Base-by-base conservation (phyloP, 2,329 filamentous ascomycete species). In the Talaromyces atroroseus region DNA sequence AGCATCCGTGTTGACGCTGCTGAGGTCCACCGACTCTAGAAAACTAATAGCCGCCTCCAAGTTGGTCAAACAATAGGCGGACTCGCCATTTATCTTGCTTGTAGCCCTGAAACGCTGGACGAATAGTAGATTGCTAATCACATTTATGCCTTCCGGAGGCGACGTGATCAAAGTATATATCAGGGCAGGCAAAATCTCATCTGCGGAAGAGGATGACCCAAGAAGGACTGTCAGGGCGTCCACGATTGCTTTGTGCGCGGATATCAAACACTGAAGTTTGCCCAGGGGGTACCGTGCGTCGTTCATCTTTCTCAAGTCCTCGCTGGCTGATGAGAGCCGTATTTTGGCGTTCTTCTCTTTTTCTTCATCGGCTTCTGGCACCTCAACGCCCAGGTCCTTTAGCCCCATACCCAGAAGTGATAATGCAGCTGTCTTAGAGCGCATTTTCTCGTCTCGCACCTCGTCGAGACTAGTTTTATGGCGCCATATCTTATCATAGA, bases 141-240 rank as follows among this genome's bases (percentile, higher is more conserved):
- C 87, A 70, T 92, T 89, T 49, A 97, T 86, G 34, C 86, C 83
- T 71, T 94, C 89, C 0, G 92, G 88, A 0, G 90, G 87, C 46
- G 92, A 87, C 2, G 91, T 96, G 68, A 99, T 95, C 59, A 99
- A 82, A 0, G 91, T 90, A 75, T 95, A 99, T 60, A 99, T 99
- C 60, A 99, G 81, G 71, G 95, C 96, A 0, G 94, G 94, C 70
- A 99, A 85, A 54, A 99, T 95, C 73, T 97, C 94, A 68, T 99
- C 94, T 2, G 94, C 94, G 1, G 94, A 97, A 0, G 94, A 96
- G 0, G 83, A 82, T 0, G 92, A 82, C 8, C 84, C 82, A 54
- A 86, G 81, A 20, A 86, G 74, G 54, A 82, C 80, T 16, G 83
- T 85, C 18, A 88, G 70, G 4, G 91, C 92, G 70, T 97, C 92